phyloP scores from a whole-genome alignment of 2,329 filamentous ascomycete species.

The Alternaria brassicae region DNA sequence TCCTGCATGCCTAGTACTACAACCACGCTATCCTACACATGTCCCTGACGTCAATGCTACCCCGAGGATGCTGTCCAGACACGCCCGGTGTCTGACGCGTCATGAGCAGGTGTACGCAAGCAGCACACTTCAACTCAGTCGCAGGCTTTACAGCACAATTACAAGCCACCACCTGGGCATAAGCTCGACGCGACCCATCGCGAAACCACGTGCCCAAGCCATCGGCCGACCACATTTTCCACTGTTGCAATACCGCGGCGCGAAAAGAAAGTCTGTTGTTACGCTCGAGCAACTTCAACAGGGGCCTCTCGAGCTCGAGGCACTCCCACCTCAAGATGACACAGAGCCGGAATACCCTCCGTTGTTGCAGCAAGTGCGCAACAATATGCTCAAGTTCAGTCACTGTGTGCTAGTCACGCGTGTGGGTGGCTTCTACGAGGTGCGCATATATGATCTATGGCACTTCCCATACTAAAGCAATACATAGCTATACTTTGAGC shows the following conservation, averaged over 20 bases:
- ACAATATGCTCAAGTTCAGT: slow-evolving; percentile 88
- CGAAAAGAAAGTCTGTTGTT: slow-evolving; percentile 51
- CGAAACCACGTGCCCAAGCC: slow-evolving; percentile 37
- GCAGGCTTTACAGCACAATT: neutral
- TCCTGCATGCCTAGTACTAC: slow-evolving; percentile 14
- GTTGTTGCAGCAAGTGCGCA: slow-evolving; percentile 84
- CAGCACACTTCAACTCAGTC: neutral
- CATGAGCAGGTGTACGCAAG: neutral
- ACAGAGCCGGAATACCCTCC: slow-evolving; percentile 74
- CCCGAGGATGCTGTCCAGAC: slow-evolving; percentile 28
- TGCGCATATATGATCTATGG: slow-evolving; percentile 31
- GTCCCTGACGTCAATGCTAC: neutral
- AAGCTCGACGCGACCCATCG: slow-evolving; percentile 34
- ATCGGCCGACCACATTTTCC: slow-evolving; percentile 22
- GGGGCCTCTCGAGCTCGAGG: slow-evolving; percentile 57
- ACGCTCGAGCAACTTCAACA: slow-evolving; percentile 60
- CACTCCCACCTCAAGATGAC: slow-evolving; percentile 53
- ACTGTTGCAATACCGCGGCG: slow-evolving; percentile 42
- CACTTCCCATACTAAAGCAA: slow-evolving; percentile 18
- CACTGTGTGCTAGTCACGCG: slow-evolving; percentile 91
- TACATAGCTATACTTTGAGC: slow-evolving; percentile 81
- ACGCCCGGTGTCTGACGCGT: slow-evolving; percentile 17
- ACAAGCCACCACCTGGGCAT: slow-evolving; percentile 6
- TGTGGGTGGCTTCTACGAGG: slow-evolving; percentile 94
- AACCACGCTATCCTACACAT: slow-evolving; percentile 5